Percentiles rank a stretch among this genome's conserved stretches.
These are phyloP conservation scores for Fusarium napiforme DNA, from an alignment of 2,329 filamentous ascomycete species.

Conservation along the genomic window DNA sequence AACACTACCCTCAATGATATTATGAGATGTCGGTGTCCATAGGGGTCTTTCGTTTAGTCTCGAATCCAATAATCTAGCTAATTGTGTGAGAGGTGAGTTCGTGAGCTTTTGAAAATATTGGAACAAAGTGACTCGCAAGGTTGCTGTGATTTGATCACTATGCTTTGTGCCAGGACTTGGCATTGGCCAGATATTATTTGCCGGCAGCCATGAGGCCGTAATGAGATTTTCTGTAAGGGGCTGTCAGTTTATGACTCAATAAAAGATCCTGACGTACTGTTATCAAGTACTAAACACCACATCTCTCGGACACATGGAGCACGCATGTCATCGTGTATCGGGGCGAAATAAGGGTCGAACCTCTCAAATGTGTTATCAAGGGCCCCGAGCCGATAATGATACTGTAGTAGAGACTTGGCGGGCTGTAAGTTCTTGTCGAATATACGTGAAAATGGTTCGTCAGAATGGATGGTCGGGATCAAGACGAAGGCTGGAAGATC, in stretches of 20 bases:
- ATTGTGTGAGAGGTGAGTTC: too few relatives aligned
- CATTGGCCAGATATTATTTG: background rate
- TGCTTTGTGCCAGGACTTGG: background rate
- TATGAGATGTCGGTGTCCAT: too few relatives aligned
- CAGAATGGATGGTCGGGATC: background rate
- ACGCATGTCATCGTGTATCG: background rate
- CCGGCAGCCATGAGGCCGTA: background rate
- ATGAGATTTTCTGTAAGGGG: background rate
- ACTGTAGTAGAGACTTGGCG: background rate
- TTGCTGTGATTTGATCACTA: too few relatives aligned
- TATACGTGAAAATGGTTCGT: too few relatives aligned
- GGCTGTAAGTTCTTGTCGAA: too few relatives aligned
- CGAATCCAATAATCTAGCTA: too few relatives aligned
- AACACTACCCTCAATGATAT: too few relatives aligned
- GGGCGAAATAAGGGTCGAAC: background rate
- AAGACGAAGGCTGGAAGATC: background rate
- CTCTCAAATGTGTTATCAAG: background rate
- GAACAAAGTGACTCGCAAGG: background rate
- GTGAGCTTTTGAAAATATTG: background rate
- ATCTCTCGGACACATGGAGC: background rate
- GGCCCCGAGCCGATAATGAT: background rate
- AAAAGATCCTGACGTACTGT: background rate
- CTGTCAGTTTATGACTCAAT: too few relatives aligned
- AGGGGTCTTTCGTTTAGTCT: too few relatives aligned
- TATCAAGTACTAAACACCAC: background rate